Conservation (phyloP, 768 basidiomycete genomes). For the Boletus tylopilopsis region DNA sequence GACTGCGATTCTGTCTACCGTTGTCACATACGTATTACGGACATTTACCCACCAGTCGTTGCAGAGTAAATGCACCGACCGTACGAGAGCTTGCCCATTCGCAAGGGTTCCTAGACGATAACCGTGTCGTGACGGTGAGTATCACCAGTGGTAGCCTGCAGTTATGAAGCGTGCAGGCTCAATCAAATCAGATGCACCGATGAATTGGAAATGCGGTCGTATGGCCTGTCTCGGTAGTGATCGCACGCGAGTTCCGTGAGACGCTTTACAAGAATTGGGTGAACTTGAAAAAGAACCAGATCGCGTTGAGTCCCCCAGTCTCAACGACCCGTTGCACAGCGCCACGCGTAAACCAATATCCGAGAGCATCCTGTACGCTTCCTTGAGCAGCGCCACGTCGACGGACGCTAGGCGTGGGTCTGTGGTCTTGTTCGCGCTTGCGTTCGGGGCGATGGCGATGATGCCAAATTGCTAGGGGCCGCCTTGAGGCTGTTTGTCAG, state of each 20-base stretch:
- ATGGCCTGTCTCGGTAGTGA: conserved; percentile 56
- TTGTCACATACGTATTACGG: too few relatives aligned
- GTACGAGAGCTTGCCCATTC: conserved; percentile 76
- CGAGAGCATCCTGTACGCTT: conserved; percentile 64
- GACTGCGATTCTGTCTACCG: too few relatives aligned
- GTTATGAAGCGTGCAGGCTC: not conserved
- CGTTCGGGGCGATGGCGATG: conserved; percentile 3
- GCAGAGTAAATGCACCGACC: conserved; percentile 65
- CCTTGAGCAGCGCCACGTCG: conserved; percentile 59
- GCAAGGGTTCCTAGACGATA: conserved; percentile 75
- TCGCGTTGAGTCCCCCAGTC: conserved; percentile 5
- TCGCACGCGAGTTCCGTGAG: conserved; percentile 59
- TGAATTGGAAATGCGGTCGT: conserved; percentile 83
- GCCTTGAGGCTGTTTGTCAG: conserved; percentile 45
- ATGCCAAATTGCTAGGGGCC: conserved; percentile 16
- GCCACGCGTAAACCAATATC: conserved; percentile 44
- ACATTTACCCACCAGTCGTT: not conserved
- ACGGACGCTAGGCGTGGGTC: conserved; percentile 3
- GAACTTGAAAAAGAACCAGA: conserved; percentile 24
- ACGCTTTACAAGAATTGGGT: conserved; percentile 53
- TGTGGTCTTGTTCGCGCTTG: too few relatives aligned
- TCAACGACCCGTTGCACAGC: conserved; percentile 43
- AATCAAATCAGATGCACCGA: conserved; percentile 59
- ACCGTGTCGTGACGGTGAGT: conserved; percentile 61
- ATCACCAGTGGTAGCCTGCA: not conserved